Base-by-base conservation (phyloP, 2,329 filamentous ascomycete species). In the Penicillium polonicum region DNA sequence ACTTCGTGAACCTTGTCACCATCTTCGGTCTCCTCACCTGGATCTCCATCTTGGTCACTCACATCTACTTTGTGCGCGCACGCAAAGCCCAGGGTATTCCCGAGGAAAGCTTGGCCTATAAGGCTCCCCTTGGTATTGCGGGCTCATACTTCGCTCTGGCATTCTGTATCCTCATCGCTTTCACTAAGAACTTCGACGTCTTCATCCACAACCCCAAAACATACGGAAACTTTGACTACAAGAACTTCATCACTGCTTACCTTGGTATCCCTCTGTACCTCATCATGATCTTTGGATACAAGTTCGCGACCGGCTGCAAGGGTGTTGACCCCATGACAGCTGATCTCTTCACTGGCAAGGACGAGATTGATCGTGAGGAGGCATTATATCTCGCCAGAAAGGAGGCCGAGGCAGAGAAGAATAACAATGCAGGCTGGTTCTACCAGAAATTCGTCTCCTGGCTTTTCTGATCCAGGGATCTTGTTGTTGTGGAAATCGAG, bases 141-240 rank as follows among this genome's bases (percentile, higher is more conserved):
- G 91, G 90, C 12, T 91, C 87, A 0, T 85, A 85, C 69, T 78
- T 79, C 58, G 88, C 88, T 0, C 80, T 94, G 2, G 78, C 80
- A 68, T 87, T 91, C 76, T 91, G 88, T 76, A 80, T 82, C 68
- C 70, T 94, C 35, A 89, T 94, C 60, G 84, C 88, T 2, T 70
- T 95, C 51, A 93, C 90, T 69, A 95, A 94, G 83, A 92, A 91
- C 80, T 94, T 86, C 75, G 81, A 84, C 55, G 87, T 88, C 58
- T 94, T 94, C 74, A 79, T 85, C 2, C 74, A 72, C 58, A 73
- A 67, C 42, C 54, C 72, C 5, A 27, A 52, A 65, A 68, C 77
- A 64, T 79, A 81, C 56, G 80, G 80, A 52, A 78, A 79, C 50
- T 90, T 90, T 63, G 84, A 89, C 73, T 89, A 89, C 79, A 86